Conservation (phyloP, 441 rosid species). For the Isatis lusitanica region DNA sequence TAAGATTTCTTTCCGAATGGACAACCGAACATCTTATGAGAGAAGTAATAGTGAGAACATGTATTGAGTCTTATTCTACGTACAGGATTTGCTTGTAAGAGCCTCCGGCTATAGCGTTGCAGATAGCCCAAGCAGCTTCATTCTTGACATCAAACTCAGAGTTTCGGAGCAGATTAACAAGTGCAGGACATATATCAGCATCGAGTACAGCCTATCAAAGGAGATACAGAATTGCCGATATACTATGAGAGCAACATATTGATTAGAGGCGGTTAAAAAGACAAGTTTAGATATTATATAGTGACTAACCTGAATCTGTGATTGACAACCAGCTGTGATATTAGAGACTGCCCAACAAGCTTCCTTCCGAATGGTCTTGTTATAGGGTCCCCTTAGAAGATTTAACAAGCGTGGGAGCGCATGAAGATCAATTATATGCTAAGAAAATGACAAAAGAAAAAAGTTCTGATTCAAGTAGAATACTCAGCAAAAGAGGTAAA, state of each 20-base stretch:
- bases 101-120: slow-evolving; percentile 64
- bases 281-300: neutral
- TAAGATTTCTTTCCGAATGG: neutral
- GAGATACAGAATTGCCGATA: slow-evolving; percentile 9
- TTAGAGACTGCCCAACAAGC: slow-evolving; percentile 74
- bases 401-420: slow-evolving; percentile 60
- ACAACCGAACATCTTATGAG: neutral
- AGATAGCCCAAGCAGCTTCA: slow-evolving; percentile 75
- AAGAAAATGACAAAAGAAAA: slow-evolving; percentile 21
- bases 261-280: neutral
- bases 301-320: slow-evolving; percentile 64
- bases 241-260: neutral
- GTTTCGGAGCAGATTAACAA: slow-evolving; percentile 49
- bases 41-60: neutral
- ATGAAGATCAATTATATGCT: slow-evolving; percentile 57
- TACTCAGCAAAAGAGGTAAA: neutral
- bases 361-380: slow-evolving; percentile 62
- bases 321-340: slow-evolving; percentile 60
- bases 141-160: slow-evolving; percentile 58
- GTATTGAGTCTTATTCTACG: neutral
- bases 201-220: slow-evolving; percentile 50
- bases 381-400: slow-evolving; percentile 47
- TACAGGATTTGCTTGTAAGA: slow-evolving; percentile 55
- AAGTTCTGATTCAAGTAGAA: slow-evolving; percentile 23
- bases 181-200: slow-evolving; percentile 48